phyloP scores from a whole-genome alignment of 352 stramenopile species.

The Saprolegnia parasitica region DNA sequence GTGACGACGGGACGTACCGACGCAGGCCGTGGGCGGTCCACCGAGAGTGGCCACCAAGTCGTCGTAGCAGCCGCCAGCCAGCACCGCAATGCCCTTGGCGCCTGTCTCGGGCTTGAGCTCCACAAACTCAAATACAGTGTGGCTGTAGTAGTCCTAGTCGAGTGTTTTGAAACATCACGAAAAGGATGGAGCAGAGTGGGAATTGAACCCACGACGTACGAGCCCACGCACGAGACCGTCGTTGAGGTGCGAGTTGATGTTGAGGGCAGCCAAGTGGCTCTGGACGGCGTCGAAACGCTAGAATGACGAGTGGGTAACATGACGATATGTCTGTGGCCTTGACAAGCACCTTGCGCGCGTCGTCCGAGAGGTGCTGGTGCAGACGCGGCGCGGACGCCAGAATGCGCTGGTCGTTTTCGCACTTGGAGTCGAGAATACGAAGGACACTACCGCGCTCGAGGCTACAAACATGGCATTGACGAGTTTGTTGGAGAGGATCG shows the following conservation, averaged over 20 bases:
- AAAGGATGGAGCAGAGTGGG: too few relatives aligned
- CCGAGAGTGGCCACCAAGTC: constrained; percentile 61
- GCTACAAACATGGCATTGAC: constrained; percentile 33
- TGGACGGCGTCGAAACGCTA: constrained; percentile 70
- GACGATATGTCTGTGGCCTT: too few relatives aligned
- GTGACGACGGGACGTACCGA: constrained; percentile 33
- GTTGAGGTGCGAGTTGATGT: constrained; percentile 60
- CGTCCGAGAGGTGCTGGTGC: constrained; percentile 51
- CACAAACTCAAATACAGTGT: constrained; percentile 87
- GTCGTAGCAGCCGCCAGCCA: constrained; percentile 83
- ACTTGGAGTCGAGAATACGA: constrained; percentile 85
- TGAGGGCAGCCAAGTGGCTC: constrained; percentile 51
- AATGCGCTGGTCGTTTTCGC: constrained; percentile 57
- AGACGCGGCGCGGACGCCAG: constrained; percentile 58
- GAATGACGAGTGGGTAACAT: too few relatives aligned
- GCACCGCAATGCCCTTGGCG: constrained; percentile 60
- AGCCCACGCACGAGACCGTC: constrained; percentile 71
- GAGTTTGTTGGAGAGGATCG: not conserved
- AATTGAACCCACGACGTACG: constrained; percentile 35
- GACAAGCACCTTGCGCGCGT: constrained; percentile 49
- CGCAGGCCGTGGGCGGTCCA: constrained; percentile 53
- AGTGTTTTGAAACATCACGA: too few relatives aligned
- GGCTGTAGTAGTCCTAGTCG: constrained; percentile 89
- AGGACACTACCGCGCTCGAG: constrained; percentile 78
- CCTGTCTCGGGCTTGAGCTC: constrained; percentile 37